Percentiles rank a stretch among this genome's conserved stretches.
Evolutionary conservation across 257 asterid genomes (phyloP).

Genomic region (Lycium ferocissimum): DNA sequence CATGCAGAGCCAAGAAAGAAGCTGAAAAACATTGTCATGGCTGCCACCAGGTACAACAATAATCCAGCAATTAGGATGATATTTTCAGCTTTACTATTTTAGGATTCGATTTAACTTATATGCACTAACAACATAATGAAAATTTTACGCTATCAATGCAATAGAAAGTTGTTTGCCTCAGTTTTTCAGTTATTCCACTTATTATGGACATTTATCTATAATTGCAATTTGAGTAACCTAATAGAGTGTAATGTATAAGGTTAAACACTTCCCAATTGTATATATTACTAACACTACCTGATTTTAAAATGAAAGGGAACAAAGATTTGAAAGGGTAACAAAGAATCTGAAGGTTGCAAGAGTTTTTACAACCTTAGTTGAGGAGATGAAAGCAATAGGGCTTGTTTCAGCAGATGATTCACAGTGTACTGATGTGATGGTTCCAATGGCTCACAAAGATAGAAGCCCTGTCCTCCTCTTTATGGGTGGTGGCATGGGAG

Average conservation of each 20-base stretch:
- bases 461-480: conserved; percentile 42
- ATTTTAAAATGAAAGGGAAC: conserved; percentile 57
- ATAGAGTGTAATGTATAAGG: too few relatives aligned
- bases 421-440: conserved; percentile 39
- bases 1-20: conserved; percentile 80
- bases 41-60: conserved; percentile 78
- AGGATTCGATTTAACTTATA: neutral
- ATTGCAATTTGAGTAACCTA: too few relatives aligned
- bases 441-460: conserved; percentile 43
- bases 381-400: conserved; percentile 42
- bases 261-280: conserved; percentile 1
- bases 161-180: neutral
- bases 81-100: neutral
- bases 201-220: too few relatives aligned
- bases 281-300: neutral
- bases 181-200: neutral
- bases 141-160: neutral
- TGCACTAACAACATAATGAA: neutral
- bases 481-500: conserved; percentile 45
- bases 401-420: conserved; percentile 37
- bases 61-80: neutral
- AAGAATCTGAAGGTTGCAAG: conserved; percentile 69
- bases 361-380: conserved; percentile 37
- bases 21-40: conserved; percentile 87
- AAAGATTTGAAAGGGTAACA: conserved; percentile 90